A percentile compares a stretch with the other conserved stretches of the same genome.
These are phyloP conservation scores for Colletotrichum sp. DNA, from an alignment of 2,329 filamentous ascomycete species.

Conservation along the genomic window DNA sequence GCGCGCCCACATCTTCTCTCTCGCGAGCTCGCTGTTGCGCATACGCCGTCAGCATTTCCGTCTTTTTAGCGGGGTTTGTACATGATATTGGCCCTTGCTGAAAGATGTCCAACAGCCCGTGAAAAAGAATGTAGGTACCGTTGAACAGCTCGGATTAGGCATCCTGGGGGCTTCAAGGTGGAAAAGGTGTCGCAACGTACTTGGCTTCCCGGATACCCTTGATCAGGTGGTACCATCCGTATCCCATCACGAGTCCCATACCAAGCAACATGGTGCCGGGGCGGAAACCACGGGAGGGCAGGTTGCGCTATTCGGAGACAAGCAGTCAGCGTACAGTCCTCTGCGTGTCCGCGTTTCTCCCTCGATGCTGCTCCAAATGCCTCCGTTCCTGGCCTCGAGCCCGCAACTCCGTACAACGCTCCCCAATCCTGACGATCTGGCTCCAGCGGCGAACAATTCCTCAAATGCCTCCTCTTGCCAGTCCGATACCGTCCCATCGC, in stretches of 20 bases:
- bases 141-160: fast-evolving
- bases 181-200: slow-evolving; percentile 56
- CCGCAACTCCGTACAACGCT: neutral
- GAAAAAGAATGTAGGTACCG: fast-evolving
- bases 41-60: neutral
- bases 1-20: slow-evolving; percentile 98
- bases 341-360: neutral
- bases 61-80: fast-evolving
- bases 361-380: neutral
- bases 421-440: fast-evolving
- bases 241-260: slow-evolving; percentile 80
- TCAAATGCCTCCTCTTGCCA: neutral
- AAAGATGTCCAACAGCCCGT: neutral
- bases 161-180: fast-evolving
- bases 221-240: slow-evolving; percentile 87
- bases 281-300: slow-evolving; percentile 89
- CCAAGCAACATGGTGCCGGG: slow-evolving; percentile 80
- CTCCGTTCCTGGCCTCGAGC: neutral
- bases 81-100: neutral
- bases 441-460: fast-evolving
- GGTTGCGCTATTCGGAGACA: slow-evolving; percentile 71
- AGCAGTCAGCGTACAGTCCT: neutral
- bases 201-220: slow-evolving; percentile 88
- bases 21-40: slow-evolving; percentile 79
- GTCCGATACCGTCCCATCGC: neutral